phyloP scores from a whole-genome alignment of 257 asterid genomes.

The Solanum pennellii region DNA sequence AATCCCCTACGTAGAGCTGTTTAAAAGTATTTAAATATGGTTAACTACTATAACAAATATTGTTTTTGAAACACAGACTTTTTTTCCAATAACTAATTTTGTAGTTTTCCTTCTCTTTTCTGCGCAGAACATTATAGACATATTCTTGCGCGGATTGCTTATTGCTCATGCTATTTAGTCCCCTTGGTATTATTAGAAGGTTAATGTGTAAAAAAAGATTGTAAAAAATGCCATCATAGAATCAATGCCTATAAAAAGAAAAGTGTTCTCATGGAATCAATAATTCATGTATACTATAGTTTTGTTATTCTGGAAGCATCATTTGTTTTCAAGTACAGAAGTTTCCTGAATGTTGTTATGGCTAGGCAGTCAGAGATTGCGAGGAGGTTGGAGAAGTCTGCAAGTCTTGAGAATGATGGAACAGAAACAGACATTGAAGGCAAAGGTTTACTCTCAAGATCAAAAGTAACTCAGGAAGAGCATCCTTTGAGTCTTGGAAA shows the following conservation, averaged over 20 bases:
- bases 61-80: background rate
- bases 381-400: conserved; percentile 67
- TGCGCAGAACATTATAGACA: background rate
- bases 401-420: conserved; percentile 39
- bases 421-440: conserved; percentile 28
- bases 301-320: background rate
- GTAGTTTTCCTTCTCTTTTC: background rate
- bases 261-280: background rate
- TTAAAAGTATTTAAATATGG: background rate
- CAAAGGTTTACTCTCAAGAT: conserved; percentile 76
- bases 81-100: background rate
- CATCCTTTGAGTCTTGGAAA: conserved; percentile 94
- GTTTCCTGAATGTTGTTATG: conserved; percentile 55
- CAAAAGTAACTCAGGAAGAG: conserved; percentile 74
- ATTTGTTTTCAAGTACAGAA: background rate
- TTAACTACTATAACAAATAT: background rate
- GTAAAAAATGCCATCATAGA: background rate
- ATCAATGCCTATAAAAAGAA: background rate
- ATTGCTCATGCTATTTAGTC: background rate
- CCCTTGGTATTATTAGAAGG: background rate
- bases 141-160: background rate
- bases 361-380: conserved; percentile 95
- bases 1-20: background rate
- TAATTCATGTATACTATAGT: background rate
- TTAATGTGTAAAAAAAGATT: background rate